Percentiles rank a stretch among this genome's conserved stretches.
These are phyloP conservation scores for Lactarius hatsudake DNA, from an alignment of 768 basidiomycete species.

Conservation along the genomic window DNA sequence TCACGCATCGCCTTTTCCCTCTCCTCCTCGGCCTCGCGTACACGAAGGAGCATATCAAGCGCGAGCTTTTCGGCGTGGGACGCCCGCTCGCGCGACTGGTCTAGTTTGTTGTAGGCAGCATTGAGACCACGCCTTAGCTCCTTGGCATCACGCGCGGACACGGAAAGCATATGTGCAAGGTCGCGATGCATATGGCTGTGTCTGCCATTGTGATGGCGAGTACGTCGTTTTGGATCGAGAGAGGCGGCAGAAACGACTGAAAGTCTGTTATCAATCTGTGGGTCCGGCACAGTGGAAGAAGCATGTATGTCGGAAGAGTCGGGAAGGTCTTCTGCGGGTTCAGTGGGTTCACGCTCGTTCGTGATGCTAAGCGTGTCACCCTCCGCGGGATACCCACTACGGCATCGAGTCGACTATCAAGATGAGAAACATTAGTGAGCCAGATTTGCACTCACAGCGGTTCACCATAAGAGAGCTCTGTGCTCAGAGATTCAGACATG, in stretches of 20 bases:
- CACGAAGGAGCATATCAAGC: conserved; percentile 44
- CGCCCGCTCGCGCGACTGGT: conserved; percentile 43
- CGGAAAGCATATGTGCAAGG: conserved; percentile 25
- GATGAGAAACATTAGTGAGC: conserved; percentile 8
- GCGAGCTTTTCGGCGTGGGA: conserved; percentile 46
- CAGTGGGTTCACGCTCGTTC: not conserved
- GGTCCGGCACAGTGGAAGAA: not conserved
- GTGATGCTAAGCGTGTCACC: conserved; percentile 1
- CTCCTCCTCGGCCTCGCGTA: conserved; percentile 42
- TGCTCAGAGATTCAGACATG: conserved; percentile 16
- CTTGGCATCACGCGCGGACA: conserved; percentile 29
- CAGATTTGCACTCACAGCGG: conserved; percentile 14
- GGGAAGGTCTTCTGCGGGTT: conserved; percentile 1
- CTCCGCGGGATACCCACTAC: conserved; percentile 2
- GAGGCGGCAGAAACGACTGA: conserved; percentile 22
- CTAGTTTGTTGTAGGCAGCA: conserved; percentile 36
- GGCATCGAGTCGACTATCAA: conserved; percentile 12
- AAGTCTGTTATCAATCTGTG: conserved; percentile 17
- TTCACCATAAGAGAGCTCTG: conserved; percentile 18
- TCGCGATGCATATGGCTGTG: conserved; percentile 24
- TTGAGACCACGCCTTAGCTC: conserved; percentile 32
- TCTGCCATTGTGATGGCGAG: conserved; percentile 18
- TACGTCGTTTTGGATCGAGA: conserved; percentile 27
- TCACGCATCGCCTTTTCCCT: conserved; percentile 42
- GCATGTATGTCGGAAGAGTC: not conserved